A percentile compares a stretch with the other conserved stretches of the same genome.
Evolutionary conservation across 345 rosid species (phyloP).

Genomic region (Boechera divaricarpa): DNA sequence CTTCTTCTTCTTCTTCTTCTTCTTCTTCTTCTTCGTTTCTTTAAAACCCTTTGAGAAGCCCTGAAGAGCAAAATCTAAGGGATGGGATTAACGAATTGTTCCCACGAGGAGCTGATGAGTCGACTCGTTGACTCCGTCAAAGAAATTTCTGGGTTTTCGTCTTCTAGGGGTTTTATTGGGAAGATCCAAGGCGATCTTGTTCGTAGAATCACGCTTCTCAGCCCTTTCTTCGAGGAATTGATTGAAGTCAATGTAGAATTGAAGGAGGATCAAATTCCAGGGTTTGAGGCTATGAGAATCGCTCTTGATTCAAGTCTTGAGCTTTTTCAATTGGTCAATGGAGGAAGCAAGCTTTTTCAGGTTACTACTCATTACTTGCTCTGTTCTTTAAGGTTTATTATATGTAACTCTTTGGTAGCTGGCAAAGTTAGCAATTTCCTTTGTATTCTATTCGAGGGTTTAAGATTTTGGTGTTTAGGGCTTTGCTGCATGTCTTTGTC

Average conservation of each 20-base stretch:
- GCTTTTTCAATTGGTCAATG: conserved; percentile 58
- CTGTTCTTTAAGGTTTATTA: not conserved
- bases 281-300: conserved; percentile 57
- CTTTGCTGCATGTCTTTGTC: conserved; percentile 18
- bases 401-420: conserved; percentile 38
- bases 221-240: conserved; percentile 95
- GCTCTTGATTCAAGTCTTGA: conserved; percentile 70
- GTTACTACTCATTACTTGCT: conserved; percentile 43
- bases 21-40: conserved; percentile 6
- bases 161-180: conserved; percentile 61
- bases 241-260: conserved; percentile 53
- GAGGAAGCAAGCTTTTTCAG: conserved; percentile 88
- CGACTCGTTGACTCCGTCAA: conserved; percentile 63
- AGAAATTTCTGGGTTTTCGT: conserved; percentile 69
- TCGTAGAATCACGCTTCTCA: conserved; percentile 89
- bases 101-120: conserved; percentile 50
- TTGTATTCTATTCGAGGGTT: conserved; percentile 33
- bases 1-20: not conserved
- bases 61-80: not conserved
- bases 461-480: conserved; percentile 36
- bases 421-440: conserved; percentile 14
- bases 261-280: conserved; percentile 51
- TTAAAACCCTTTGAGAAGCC: conserved; percentile 12
- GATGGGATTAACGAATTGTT: conserved; percentile 52
- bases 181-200: conserved; percentile 79